Evolutionary conservation across 163 green algal species (phyloP).

Genomic region (Coccomyxa subellipsoidea): DNA sequence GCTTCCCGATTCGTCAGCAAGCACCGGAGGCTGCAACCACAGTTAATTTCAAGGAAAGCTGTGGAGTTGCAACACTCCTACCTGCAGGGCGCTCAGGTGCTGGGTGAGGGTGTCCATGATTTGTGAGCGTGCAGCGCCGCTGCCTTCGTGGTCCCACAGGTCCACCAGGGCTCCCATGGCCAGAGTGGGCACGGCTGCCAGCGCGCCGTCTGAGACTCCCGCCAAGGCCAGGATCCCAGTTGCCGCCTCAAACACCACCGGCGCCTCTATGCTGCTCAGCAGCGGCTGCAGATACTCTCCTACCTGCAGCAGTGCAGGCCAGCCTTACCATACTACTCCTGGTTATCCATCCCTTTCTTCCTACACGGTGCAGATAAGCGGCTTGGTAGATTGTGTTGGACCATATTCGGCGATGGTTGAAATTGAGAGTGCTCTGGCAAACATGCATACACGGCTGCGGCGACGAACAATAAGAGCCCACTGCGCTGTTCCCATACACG

Average conservation of each 20-base stretch:
- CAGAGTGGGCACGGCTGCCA: constrained; percentile 11
- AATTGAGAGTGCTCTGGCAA: neutral
- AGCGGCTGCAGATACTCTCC: constrained; percentile 17
- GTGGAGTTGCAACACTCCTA: constrained; percentile 8
- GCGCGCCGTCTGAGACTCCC: neutral
- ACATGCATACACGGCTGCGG: too few relatives aligned
- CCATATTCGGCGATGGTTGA: too few relatives aligned
- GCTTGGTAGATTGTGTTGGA: too few relatives aligned
- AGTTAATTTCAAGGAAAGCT: too few relatives aligned
- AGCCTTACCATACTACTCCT: too few relatives aligned
- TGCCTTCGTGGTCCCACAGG: constrained; percentile 39
- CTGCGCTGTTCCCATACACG: too few relatives aligned
- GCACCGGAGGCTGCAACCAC: too few relatives aligned
- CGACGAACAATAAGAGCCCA: too few relatives aligned
- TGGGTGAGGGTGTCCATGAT: constrained; percentile 29
- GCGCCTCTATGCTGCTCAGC: constrained; percentile 12
- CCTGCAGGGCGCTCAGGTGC: constrained; percentile 38
- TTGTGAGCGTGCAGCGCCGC: constrained; percentile 31
- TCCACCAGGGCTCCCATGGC: constrained; percentile 42
- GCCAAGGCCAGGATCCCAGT: constrained; percentile 17
- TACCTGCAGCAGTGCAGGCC: neutral
- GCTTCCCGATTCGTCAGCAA: too few relatives aligned
- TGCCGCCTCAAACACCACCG: constrained; percentile 25
- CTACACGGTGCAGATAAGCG: too few relatives aligned
- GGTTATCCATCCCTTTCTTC: too few relatives aligned